Percentiles rank a stretch among this genome's conserved stretches.
These are phyloP conservation scores for Aschersonia sp. DNA, from an alignment of 2,329 filamentous ascomycete species.

Conservation along the genomic window DNA sequence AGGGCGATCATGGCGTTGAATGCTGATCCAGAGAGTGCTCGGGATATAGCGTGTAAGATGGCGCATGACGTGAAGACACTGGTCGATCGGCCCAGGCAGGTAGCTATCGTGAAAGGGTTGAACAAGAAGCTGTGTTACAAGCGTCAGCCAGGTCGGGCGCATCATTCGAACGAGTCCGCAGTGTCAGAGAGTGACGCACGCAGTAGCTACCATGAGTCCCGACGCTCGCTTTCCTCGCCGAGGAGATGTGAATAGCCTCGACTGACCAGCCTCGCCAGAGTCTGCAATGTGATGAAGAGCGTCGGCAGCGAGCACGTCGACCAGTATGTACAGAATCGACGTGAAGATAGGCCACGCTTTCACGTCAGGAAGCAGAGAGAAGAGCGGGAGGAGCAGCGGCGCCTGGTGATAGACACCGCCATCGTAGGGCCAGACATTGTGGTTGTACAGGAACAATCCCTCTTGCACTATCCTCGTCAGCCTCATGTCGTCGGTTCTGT, in stretches of 20 bases:
- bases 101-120: constrained; percentile 86
- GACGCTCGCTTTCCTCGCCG: constrained; percentile 63
- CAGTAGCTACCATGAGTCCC: constrained; percentile 61
- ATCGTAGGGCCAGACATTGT: constrained; percentile 94
- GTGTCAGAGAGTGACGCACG: constrained; percentile 33
- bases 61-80: constrained; percentile 80
- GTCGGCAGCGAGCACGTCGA: constrained; percentile 73
- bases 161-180: background rate
- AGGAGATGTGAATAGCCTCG: constrained; percentile 64
- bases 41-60: constrained; percentile 70
- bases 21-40: constrained; percentile 60
- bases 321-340: constrained; percentile 62
- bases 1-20: constrained; percentile 72
- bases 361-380: constrained; percentile 70
- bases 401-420: constrained; percentile 76
- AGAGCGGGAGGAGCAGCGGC: constrained; percentile 79
- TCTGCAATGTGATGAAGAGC: constrained; percentile 68
- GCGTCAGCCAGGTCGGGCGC: background rate
- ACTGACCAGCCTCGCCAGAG: constrained; percentile 63
- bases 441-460: constrained; percentile 87
- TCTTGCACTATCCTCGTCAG: constrained; percentile 58
- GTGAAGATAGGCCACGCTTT: constrained; percentile 56
- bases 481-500: background rate
- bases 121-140: constrained; percentile 58
- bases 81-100: constrained; percentile 80